phyloP scores from a whole-genome alignment of 257 asterid species.

The Gentiana straminea region DNA sequence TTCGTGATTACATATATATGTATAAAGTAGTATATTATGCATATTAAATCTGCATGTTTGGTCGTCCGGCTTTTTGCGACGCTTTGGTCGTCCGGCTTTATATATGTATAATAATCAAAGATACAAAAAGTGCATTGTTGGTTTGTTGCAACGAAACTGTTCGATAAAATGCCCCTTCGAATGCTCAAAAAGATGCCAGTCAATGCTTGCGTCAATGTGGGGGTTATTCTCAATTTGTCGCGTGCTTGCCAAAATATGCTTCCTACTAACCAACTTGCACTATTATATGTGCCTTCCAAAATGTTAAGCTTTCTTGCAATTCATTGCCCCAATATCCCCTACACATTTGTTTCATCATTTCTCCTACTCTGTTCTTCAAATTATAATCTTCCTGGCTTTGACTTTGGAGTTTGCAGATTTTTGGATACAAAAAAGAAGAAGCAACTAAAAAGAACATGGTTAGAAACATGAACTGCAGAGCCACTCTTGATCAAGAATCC shows the following conservation, averaged over 20 bases:
- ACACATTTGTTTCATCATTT: slow-evolving; percentile 1
- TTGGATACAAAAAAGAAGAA: too few species aligned
- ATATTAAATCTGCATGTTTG: too few species aligned
- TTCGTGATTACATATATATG: too few species aligned
- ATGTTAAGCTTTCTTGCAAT: neutral
- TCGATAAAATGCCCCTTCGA: too few species aligned
- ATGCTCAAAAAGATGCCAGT: neutral
- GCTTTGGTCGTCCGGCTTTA: too few species aligned
- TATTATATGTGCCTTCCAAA: neutral
- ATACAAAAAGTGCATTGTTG: too few species aligned
- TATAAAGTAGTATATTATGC: too few species aligned
- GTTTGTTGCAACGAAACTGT: too few species aligned
- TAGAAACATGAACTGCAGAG: slow-evolving; percentile 23
- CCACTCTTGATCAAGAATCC: slow-evolving; percentile 6
- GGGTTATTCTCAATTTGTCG: slow-evolving; percentile 11
- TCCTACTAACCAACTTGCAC: neutral
- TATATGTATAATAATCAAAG: too few species aligned
- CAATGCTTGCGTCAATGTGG: slow-evolving; percentile 14
- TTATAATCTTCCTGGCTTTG: neutral
- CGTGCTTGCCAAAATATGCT: slow-evolving; percentile 5
- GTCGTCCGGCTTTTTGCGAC: too few species aligned
- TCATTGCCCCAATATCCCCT: neutral
- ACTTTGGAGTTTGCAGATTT: neutral
- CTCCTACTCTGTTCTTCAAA: neutral
- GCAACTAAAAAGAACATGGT: slow-evolving; percentile 21